A percentile compares a stretch with the other conserved stretches of the same genome.
These are phyloP conservation scores for Flaveria floridana DNA, from an alignment of 140 eudicot species.

Conservation along the genomic window DNA sequence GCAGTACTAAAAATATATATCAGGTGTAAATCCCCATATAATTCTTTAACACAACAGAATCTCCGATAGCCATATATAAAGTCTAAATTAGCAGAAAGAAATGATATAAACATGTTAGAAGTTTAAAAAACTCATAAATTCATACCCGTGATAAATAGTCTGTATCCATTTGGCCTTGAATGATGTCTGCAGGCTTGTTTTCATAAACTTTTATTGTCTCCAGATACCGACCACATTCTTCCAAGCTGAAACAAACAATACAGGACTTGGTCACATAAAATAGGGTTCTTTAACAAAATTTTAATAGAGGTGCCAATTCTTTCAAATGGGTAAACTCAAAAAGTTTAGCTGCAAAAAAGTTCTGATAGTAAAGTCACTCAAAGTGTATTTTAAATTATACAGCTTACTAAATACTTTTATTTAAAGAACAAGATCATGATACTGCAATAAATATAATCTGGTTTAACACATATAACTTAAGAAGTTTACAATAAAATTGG, in stretches of 20 bases:
- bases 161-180: slow-evolving; percentile 97
- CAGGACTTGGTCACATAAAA: not conserved
- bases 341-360: not conserved
- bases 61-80: slow-evolving; percentile 2
- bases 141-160: slow-evolving; percentile 89
- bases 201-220: slow-evolving; percentile 93
- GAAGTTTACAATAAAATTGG: not conserved
- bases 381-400: not conserved
- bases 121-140: slow-evolving; percentile 13
- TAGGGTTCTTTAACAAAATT: slow-evolving; percentile 2
- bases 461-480: not conserved
- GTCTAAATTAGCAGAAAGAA: slow-evolving; percentile 8
- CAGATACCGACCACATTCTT: slow-evolving; percentile 97
- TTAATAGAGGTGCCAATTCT: not conserved
- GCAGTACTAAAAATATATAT: not conserved
- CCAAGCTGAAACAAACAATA: slow-evolving; percentile 60
- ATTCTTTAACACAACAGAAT: not conserved
- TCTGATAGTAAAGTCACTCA: not conserved
- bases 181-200: slow-evolving; percentile 88
- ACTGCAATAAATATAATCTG: not conserved
- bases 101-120: slow-evolving; percentile 9
- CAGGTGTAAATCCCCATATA: not conserved
- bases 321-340: not conserved
- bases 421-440: not conserved
- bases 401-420: not conserved